These are phyloP conservation scores for Musa troglodytarum DNA, from an alignment of 176 grass and related monocot species.

Conservation along the genomic window DNA sequence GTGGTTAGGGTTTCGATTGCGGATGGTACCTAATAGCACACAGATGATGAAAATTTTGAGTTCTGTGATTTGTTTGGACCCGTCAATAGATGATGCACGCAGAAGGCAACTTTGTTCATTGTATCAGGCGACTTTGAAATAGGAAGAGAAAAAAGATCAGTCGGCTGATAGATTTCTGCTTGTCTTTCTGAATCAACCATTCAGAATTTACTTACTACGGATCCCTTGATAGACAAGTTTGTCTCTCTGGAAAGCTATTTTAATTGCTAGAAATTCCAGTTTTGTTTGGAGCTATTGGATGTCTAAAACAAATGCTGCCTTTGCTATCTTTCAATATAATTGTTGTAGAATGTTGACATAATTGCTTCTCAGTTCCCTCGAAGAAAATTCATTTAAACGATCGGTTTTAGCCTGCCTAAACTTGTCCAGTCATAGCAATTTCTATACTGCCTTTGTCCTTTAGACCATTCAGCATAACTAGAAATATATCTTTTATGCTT, in stretches of 20 bases:
- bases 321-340: not conserved
- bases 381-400: not conserved
- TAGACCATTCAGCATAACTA: not conserved
- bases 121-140: not conserved
- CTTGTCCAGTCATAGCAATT: not conserved
- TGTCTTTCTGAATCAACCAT: too few relatives aligned
- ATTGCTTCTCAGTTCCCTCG: not conserved
- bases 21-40: too few relatives aligned
- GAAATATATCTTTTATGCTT: not conserved
- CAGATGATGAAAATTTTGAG: not conserved
- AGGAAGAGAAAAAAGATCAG: not conserved
- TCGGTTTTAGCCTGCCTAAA: not conserved
- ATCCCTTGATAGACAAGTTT: too few relatives aligned
- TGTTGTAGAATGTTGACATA: not conserved
- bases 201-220: too few relatives aligned
- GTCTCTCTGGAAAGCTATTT: not conserved
- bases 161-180: too few relatives aligned
- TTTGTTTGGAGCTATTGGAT: not conserved
- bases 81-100: not conserved
- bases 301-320: not conserved
- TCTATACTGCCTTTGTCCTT: too few relatives aligned
- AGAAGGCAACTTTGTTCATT: not conserved
- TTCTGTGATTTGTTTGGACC: not conserved
- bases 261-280: not conserved
- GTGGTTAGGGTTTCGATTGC: not conserved